Evolutionary conservation across 177 flowering plant species (phyloP), one percentile per base, ranked within the genome.

Genomic region (Telopea speciosissima): DNA sequence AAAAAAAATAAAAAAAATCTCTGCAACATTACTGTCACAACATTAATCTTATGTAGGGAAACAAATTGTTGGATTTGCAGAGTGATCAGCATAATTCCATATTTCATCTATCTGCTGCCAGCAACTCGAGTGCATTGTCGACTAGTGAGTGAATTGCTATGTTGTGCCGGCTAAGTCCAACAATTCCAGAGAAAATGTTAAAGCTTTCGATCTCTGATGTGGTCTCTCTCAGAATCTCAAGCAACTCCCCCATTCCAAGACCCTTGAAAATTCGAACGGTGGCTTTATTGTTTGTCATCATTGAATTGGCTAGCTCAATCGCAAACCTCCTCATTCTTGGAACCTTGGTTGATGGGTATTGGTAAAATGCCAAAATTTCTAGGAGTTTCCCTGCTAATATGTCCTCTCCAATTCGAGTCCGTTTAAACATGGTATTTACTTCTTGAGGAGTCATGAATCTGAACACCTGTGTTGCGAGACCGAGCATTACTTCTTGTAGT

Each of bases 131-230:
- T 45, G 97, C 97, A 19, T 80, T 81, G 67, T 87, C 92, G 49
- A 88, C 90, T 65, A 95, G 83, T 56, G 88, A 81, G 68, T 85
- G 87, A 54, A 95, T 83, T 0, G 94, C 69, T 54, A 79, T 80
- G 71, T 81, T 79, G 74, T 89, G 92, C 21, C 94, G 78, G 75
- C 84, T 85, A 33, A 89, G 31, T 14, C 97, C 97, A 54, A 90
- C 86, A 2, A 89, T 84, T 45, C 99, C 99, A 1, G 97, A 88
- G 87, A 95, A 92, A 16, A 87, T 82, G 62, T 88, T 89, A 86
- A 92, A 92, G 81, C 87, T 92, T 75, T 95, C 97, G 0, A 92
- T 75, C 75, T 95, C 99, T 44, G 92, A 81, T 49, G 95, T 89
- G 25, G 97, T 90, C 70, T 91, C 99, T 36, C 77, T 64, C 1